phyloP scores from a whole-genome alignment of 768 basidiomycete species.

The Tubosaeta sp. region DNA sequence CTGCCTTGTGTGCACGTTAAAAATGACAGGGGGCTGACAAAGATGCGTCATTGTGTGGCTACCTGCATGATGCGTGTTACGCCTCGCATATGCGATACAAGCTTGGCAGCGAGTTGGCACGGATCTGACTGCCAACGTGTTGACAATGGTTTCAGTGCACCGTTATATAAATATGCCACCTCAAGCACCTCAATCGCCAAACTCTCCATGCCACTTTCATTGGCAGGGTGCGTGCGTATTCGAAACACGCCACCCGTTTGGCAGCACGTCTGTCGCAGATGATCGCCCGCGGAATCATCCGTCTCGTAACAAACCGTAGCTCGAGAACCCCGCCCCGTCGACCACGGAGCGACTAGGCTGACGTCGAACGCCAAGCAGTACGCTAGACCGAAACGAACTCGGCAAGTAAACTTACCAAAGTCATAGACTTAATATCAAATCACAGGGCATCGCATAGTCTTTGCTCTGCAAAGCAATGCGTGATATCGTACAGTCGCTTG shows the following conservation, averaged over 20 bases:
- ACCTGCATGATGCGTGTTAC: background rate
- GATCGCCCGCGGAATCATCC: constrained; percentile 22
- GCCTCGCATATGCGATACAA: background rate
- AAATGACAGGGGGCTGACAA: constrained; percentile 12
- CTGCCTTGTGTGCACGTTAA: constrained; percentile 11
- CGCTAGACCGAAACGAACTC: background rate
- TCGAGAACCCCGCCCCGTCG: constrained; percentile 18
- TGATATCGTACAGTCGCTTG: constrained; percentile 6
- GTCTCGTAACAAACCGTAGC: constrained; percentile 9
- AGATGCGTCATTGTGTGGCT: constrained; percentile 6
- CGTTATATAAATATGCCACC: constrained; percentile 2
- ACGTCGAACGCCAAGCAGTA: constrained; percentile 1
- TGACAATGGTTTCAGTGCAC: constrained; percentile 2
- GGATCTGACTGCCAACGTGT: constrained; percentile 1
- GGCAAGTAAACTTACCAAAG: constrained; percentile 5
- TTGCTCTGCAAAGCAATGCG: constrained; percentile 11
- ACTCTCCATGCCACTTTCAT: constrained; percentile 16
- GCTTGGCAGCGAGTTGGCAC: constrained; percentile 3
- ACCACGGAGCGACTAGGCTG: constrained; percentile 14
- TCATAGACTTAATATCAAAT: constrained; percentile 8
- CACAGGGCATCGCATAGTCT: constrained; percentile 5
- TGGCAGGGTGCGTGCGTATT: constrained; percentile 5
- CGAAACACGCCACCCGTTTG: constrained; percentile 16
- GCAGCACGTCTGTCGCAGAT: constrained; percentile 6
- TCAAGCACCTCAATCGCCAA: constrained; percentile 3